phyloP scores from a whole-genome alignment of 2,329 filamentous ascomycete species.

The Didymella lethalis region DNA sequence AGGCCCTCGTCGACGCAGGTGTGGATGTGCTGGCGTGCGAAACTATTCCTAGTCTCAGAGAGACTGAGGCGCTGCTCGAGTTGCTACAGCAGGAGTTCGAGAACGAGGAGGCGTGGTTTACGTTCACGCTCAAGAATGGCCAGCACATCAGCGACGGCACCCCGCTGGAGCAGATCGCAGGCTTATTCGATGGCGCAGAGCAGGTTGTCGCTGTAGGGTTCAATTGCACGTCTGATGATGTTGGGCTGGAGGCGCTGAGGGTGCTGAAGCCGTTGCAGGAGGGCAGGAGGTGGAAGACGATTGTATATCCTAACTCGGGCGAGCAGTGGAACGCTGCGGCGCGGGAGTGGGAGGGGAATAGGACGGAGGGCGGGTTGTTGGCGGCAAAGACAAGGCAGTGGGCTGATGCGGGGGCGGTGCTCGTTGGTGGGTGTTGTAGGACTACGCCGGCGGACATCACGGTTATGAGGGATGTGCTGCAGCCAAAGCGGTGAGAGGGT shows the following conservation, averaged over 20 bases:
- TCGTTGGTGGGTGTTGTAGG: conserved; percentile 59
- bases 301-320: conserved; percentile 58
- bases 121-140: conserved; percentile 52
- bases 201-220: conserved; percentile 55
- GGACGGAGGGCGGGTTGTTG: conserved; percentile 34
- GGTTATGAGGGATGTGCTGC: conserved; percentile 41
- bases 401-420: conserved; percentile 49
- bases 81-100: conserved; percentile 52
- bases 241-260: conserved; percentile 46
- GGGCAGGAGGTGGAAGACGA: conserved; percentile 36
- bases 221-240: conserved; percentile 54
- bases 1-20: conserved; percentile 52
- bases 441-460: conserved; percentile 54
- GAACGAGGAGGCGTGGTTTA: conserved; percentile 51
- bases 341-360: conserved; percentile 47
- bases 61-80: conserved; percentile 52
- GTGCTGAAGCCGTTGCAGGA: conserved; percentile 34
- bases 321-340: conserved; percentile 56
- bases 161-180: conserved; percentile 42
- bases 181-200: conserved; percentile 35
- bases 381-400: conserved; percentile 45
- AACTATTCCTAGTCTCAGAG: conserved; percentile 54
- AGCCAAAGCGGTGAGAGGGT: not conserved
- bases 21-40: conserved; percentile 57
- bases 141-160: conserved; percentile 55